These are phyloP conservation scores for Kluyveromyces wickerhamii DNA, from an alignment of 805 yeast genomes.

Conservation along the genomic window DNA sequence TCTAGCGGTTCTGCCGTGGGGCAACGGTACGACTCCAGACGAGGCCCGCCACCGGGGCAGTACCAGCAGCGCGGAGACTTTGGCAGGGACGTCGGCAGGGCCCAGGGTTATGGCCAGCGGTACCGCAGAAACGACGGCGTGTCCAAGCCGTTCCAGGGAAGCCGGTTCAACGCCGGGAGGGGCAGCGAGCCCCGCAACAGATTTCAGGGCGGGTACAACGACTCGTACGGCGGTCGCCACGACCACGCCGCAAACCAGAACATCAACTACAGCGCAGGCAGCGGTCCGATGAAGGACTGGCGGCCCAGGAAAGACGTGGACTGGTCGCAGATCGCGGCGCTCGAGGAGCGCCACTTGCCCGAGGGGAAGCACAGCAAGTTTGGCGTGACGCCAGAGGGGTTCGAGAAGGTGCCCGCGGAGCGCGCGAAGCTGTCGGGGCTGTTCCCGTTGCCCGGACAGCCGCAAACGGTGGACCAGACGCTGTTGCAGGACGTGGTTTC, in stretches of 20 bases:
- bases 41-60: no score
- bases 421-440: slow-evolving; percentile 73
- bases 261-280: background rate
- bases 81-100: background rate
- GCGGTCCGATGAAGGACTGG: background rate
- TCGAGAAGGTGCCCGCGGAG: slow-evolving; percentile 65
- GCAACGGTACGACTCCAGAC: no score
- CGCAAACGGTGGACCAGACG: slow-evolving; percentile 30
- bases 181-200: slow-evolving; percentile 1
- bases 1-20: no score
- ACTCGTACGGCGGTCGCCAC: no score
- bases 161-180: background rate
- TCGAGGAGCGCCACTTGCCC: background rate
- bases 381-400: slow-evolving; percentile 67
- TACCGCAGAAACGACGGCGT: background rate
- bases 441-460: slow-evolving; percentile 67
- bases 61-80: no score
- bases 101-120: background rate
- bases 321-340: background rate
- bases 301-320: background rate
- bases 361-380: slow-evolving; percentile 32
- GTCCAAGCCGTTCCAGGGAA: background rate
- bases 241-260: no score
- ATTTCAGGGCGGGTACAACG: slow-evolving; percentile 6
- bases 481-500: slow-evolving; percentile 26